Percentiles rank a stretch among this genome's conserved stretches.
phyloP scores from a whole-genome alignment of 768 basidiomycete species.

The Boletus rubropictus region DNA sequence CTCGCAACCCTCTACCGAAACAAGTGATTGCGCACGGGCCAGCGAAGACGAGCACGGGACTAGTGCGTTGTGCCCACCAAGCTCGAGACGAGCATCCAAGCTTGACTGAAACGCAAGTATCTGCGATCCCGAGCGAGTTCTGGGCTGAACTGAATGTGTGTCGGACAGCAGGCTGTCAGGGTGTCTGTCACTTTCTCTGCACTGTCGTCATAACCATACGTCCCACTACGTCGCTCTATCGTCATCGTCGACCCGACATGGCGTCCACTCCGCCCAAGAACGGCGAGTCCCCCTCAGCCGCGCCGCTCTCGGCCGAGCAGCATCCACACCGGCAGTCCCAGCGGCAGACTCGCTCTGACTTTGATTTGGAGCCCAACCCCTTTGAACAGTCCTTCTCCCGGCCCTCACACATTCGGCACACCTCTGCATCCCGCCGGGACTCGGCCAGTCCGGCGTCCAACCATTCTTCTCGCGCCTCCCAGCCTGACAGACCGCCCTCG shows the following conservation, averaged over 20 bases:
- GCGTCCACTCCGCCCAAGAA: conserved; percentile 25
- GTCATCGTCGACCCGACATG: conserved; percentile 24
- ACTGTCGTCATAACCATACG: conserved; percentile 25
- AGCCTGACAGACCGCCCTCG: conserved; percentile 30
- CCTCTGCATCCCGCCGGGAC: conserved; percentile 31
- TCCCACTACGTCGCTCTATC: conserved; percentile 8
- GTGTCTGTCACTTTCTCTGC: conserved; percentile 15
- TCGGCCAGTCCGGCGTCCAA: conserved; percentile 31
- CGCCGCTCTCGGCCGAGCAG: neutral
- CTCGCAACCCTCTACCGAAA: conserved; percentile 30
- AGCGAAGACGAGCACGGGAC: conserved; percentile 17
- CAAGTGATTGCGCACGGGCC: conserved; percentile 29
- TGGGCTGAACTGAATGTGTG: conserved; percentile 16
- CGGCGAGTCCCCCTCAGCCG: conserved; percentile 32
- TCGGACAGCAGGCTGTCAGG: conserved; percentile 16
- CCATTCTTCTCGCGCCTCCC: conserved; percentile 34
- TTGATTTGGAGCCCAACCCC: conserved; percentile 82
- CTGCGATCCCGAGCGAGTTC: conserved; percentile 16
- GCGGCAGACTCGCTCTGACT: conserved; percentile 56
- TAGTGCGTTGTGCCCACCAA: neutral
- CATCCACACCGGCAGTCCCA: conserved; percentile 16
- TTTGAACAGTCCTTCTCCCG: conserved; percentile 91
- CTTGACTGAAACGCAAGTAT: conserved; percentile 21
- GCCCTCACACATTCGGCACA: conserved; percentile 48
- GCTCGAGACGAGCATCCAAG: neutral